phyloP scores from a whole-genome alignment of 805 yeast genomes.

The Starmerella bombicola region DNA sequence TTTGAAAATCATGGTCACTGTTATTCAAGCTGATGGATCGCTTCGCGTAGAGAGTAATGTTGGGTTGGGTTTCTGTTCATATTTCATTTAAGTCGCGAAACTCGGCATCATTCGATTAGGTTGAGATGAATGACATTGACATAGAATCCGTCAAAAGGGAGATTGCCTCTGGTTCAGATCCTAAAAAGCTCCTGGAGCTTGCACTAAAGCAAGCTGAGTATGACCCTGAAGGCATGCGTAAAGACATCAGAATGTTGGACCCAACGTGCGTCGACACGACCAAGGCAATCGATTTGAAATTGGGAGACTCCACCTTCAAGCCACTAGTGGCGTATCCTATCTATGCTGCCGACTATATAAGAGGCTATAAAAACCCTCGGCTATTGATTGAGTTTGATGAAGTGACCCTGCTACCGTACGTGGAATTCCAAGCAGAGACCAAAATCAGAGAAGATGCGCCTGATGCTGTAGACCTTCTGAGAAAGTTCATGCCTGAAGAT shows the following conservation, averaged over 20 bases:
- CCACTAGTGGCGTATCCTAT: conserved; percentile 87
- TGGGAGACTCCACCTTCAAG: conserved; percentile 33
- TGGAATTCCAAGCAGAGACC: conserved; percentile 42
- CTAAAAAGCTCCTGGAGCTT: conserved; percentile 9
- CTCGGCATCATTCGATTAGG: too few relatives aligned
- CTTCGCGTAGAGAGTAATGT: too few relatives aligned
- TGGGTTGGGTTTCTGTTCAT: too few relatives aligned
- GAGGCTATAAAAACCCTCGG: conserved; percentile 62
- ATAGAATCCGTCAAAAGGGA: conserved; percentile 4
- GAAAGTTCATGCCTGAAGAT: conserved; percentile 50
- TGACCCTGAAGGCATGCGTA: conserved; percentile 19
- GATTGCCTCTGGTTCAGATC: conserved; percentile 7
- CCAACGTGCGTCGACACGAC: conserved; percentile 17
- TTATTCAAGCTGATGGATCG: too few relatives aligned
- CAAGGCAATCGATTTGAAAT: conserved; percentile 20
- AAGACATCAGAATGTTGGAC: conserved; percentile 13
- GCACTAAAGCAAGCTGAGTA: conserved; percentile 16
- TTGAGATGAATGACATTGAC: conserved; percentile 3
- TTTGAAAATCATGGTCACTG: too few relatives aligned
- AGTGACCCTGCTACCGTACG: conserved; percentile 57
- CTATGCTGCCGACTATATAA: conserved; percentile 75
- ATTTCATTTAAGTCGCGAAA: too few relatives aligned
- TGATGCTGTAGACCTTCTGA: conserved; percentile 45
- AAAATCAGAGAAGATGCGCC: conserved; percentile 41
- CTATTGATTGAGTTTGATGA: conserved; percentile 60